These are phyloP conservation scores for Debaryomyces coudertii DNA, from an alignment of 1,139 yeast genomes.

Conservation along the genomic window DNA sequence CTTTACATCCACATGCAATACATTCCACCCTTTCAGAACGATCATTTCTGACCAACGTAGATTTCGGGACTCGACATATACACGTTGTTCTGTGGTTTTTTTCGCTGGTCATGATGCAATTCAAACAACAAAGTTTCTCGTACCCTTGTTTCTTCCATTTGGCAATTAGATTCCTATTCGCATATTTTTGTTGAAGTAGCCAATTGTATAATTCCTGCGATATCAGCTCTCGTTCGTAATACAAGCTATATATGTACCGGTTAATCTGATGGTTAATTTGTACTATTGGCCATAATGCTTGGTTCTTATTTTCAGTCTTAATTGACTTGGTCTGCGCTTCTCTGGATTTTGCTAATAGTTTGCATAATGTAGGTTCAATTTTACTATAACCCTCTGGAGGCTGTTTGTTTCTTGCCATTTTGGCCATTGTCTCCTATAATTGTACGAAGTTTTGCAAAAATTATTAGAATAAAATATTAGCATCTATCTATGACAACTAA, in stretches of 20 bases:
- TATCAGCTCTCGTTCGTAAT: slow-evolving; percentile 70
- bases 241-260: slow-evolving; percentile 73
- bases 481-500: neutral
- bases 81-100: slow-evolving; percentile 71
- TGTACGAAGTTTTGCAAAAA: neutral
- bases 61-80: slow-evolving; percentile 83
- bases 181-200: slow-evolving; percentile 68
- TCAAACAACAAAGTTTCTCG: slow-evolving; percentile 81
- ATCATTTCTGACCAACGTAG: slow-evolving; percentile 45
- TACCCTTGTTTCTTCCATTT: slow-evolving; percentile 93
- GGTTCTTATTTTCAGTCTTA: slow-evolving; percentile 43
- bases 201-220: slow-evolving; percentile 74
- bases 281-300: slow-evolving; percentile 73
- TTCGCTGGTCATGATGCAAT: slow-evolving; percentile 71
- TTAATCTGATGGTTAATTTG: slow-evolving; percentile 75
- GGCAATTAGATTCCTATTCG: slow-evolving; percentile 73
- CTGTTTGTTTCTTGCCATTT: slow-evolving; percentile 44
- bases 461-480: neutral
- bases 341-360: slow-evolving; percentile 62
- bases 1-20: slow-evolving; percentile 85
- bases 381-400: slow-evolving; percentile 80
- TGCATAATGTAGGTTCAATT: slow-evolving; percentile 69
- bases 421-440: slow-evolving; percentile 37
- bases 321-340: slow-evolving; percentile 50
- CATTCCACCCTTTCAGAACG: slow-evolving; percentile 55